phyloP scores from a whole-genome alignment of 2,329 filamentous ascomycete genomes.

The Colletotrichum destructivum region DNA sequence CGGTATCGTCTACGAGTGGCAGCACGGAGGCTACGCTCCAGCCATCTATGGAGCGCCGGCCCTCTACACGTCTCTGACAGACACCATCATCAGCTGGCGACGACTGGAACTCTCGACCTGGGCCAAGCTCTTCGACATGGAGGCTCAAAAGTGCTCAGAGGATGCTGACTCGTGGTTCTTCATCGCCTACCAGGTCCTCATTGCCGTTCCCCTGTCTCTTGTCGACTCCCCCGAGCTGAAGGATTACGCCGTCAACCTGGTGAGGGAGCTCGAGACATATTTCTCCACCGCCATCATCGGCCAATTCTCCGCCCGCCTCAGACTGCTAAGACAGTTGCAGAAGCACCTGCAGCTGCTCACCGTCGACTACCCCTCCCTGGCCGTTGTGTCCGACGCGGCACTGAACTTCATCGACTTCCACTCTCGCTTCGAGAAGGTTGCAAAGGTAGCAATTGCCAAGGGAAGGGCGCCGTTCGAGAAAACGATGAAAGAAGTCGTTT shows the following conservation, averaged over 20 bases:
- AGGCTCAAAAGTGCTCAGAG: slow-evolving; percentile 81
- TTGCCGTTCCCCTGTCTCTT: slow-evolving; percentile 81
- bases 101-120: slow-evolving; percentile 93
- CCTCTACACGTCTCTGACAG: slow-evolving; percentile 84
- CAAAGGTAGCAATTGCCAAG: slow-evolving; percentile 75
- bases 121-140: slow-evolving; percentile 89
- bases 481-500: slow-evolving; percentile 91
- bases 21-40: slow-evolving; percentile 87
- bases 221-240: slow-evolving; percentile 72
- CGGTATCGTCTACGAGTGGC: slow-evolving; percentile 91
- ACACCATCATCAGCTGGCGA: slow-evolving; percentile 88
- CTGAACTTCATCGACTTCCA: slow-evolving; percentile 85
- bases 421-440: slow-evolving; percentile 76
- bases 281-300: slow-evolving; percentile 85
- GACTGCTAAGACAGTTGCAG: slow-evolving; percentile 76
- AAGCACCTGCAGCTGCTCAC: slow-evolving; percentile 76
- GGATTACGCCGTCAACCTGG: slow-evolving; percentile 76
- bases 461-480: slow-evolving; percentile 87
- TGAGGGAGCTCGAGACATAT: slow-evolving; percentile 85
- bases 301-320: slow-evolving; percentile 82
- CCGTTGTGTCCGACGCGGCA: slow-evolving; percentile 74
- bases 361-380: slow-evolving; percentile 71
- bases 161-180: slow-evolving; percentile 97
- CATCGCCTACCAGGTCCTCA: slow-evolving; percentile 90
- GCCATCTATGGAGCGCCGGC: slow-evolving; percentile 78